Evolutionary conservation across 1,139 yeast genomes (phyloP).

Genomic region (Lodderomyces margitis): DNA sequence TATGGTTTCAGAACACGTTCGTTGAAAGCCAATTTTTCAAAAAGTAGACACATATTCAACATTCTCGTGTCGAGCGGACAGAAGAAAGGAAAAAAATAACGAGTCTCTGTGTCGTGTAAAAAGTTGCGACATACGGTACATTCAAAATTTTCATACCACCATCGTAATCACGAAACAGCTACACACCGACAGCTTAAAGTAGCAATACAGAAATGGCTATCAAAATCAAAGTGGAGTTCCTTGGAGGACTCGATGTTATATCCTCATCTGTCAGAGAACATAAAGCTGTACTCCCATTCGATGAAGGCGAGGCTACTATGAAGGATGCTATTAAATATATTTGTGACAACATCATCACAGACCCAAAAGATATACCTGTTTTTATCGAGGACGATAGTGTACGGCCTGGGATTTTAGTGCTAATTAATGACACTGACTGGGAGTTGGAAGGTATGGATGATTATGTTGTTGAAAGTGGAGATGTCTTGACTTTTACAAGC

Average conservation of each 20-base stretch:
- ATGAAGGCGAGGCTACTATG: conserved; percentile 50
- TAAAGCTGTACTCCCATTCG: conserved; percentile 37
- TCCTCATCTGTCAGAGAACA: conserved; percentile 54
- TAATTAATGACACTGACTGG: conserved; percentile 96
- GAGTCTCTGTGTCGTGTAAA: background rate
- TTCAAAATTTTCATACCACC: background rate
- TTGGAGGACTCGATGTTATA: conserved; percentile 72
- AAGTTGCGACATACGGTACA: background rate
- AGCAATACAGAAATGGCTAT: conserved; percentile 19
- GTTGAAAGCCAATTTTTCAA: background rate
- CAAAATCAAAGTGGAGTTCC: conserved; percentile 43
- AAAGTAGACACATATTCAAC: conserved; percentile 1
- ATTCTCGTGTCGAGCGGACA: background rate
- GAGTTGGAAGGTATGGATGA: conserved; percentile 88
- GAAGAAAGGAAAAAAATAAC: no score
- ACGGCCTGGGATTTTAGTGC: conserved; percentile 88
- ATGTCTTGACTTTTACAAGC: conserved; percentile 81
- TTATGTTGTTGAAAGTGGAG: conserved; percentile 71
- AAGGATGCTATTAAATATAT: conserved; percentile 58
- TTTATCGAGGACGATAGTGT: conserved; percentile 79
- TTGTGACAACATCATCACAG: conserved; percentile 52
- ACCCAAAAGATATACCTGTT: conserved; percentile 65
- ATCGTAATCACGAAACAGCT: background rate
- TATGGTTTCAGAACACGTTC: background rate
- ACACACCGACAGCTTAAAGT: background rate